Evolutionary conservation across 768 basidiomycete genomes (phyloP).

Genomic region (Candolleomyces efflorescens): DNA sequence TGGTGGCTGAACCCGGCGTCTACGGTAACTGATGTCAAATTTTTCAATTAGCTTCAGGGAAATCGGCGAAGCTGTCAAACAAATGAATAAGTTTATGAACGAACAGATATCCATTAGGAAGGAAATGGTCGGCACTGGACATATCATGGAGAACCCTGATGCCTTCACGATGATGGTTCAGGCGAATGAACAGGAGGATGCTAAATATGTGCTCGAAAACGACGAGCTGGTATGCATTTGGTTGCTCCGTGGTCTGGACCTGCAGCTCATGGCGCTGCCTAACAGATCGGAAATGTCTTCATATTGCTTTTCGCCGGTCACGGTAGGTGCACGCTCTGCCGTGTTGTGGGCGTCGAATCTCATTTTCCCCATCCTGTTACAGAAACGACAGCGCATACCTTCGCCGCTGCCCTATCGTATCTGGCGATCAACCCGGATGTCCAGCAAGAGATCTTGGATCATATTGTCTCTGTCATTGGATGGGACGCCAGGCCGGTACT

Average conservation of each 20-base stretch:
- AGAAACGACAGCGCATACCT: slow-evolving; percentile 50
- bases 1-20: neutral
- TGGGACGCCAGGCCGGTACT: slow-evolving; percentile 25
- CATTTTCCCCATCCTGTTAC: neutral
- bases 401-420: slow-evolving; percentile 44
- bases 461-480: slow-evolving; percentile 38
- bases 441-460: slow-evolving; percentile 44
- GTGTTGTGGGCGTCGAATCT: neutral
- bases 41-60: slow-evolving; percentile 21
- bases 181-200: slow-evolving; percentile 40
- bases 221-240: slow-evolving; percentile 31
- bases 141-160: slow-evolving; percentile 17
- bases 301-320: slow-evolving; percentile 55
- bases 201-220: slow-evolving; percentile 36
- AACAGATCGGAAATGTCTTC: slow-evolving; percentile 50
- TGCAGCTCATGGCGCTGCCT: neutral
- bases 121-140: slow-evolving; percentile 15
- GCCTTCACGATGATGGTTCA: slow-evolving; percentile 40
- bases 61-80: slow-evolving; percentile 23
- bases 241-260: neutral
- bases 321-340: slow-evolving; percentile 26
- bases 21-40: neutral
- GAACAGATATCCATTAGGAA: slow-evolving; percentile 31
- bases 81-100: slow-evolving; percentile 34
- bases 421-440: slow-evolving; percentile 41